These are phyloP conservation scores for Domatiomyces globalis DNA, from an alignment of 2,329 filamentous ascomycete species.

Conservation along the genomic window DNA sequence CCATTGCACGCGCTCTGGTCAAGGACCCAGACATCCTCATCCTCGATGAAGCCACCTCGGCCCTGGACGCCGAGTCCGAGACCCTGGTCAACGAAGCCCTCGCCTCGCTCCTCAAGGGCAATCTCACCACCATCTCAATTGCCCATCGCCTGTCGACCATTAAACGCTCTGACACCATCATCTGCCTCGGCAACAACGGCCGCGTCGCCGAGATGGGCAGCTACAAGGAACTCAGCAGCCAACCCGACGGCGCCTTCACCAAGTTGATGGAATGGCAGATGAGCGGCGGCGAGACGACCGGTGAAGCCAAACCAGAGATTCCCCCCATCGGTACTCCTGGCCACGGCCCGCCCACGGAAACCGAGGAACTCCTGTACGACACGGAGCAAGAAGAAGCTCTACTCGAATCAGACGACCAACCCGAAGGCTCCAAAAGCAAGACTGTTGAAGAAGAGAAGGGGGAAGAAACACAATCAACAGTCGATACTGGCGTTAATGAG, in stretches of 20 bases:
- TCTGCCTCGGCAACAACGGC: constrained; percentile 76
- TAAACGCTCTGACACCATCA: constrained; percentile 86
- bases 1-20: constrained; percentile 84
- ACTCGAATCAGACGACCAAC: not conserved
- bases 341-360: not conserved
- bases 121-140: constrained; percentile 94
- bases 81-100: constrained; percentile 90
- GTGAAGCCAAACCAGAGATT: constrained; percentile 7
- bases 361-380: not conserved
- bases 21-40: constrained; percentile 96
- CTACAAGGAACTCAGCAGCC: constrained; percentile 60
- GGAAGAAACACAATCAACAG: not conserved
- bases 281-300: constrained; percentile 55
- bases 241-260: constrained; percentile 70
- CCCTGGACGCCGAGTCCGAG: constrained; percentile 90
- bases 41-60: constrained; percentile 89
- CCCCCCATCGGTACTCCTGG: constrained; percentile 7
- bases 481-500: not conserved
- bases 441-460: not conserved
- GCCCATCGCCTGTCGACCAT: constrained; percentile 93
- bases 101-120: constrained; percentile 62
- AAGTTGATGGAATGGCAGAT: constrained; percentile 99
- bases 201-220: constrained; percentile 81
- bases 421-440: not conserved
- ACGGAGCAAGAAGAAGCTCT: not conserved